Conservation (phyloP, 176 grass and related monocot species). For the Carex kokanica region DNA sequence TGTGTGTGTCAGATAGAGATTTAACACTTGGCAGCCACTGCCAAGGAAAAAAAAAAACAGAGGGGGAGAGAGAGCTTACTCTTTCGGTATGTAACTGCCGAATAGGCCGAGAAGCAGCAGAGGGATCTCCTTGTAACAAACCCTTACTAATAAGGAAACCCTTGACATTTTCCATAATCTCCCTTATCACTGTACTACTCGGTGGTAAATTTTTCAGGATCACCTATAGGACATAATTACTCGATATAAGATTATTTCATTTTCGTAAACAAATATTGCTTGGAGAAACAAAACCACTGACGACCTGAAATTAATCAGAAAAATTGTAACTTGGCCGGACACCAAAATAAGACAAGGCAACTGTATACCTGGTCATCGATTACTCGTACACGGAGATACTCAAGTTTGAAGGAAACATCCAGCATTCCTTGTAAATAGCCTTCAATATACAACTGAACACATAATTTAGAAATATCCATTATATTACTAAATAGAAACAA, state of each 20-base stretch:
- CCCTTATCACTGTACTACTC: slow-evolving; percentile 66
- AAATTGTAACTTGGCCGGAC: not conserved
- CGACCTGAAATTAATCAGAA: not conserved
- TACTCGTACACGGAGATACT: slow-evolving; percentile 80
- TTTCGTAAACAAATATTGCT: not conserved
- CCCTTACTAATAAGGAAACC: slow-evolving; percentile 73
- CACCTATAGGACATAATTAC: slow-evolving; percentile 39
- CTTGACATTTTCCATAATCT: slow-evolving; percentile 74
- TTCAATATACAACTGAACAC: slow-evolving; percentile 72
- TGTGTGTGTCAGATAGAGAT: not conserved
- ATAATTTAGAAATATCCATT: not conserved
- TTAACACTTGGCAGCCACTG: not conserved
- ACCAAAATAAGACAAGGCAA: not conserved
- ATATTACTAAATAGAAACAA: not conserved
- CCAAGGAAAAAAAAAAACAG: not conserved
- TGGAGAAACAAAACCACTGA: not conserved
- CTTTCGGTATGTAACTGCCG: slow-evolving; percentile 59
- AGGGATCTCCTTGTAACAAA: slow-evolving; percentile 60
- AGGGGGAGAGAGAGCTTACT: slow-evolving; percentile 37
- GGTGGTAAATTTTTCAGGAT: slow-evolving; percentile 79
- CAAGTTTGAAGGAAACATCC: slow-evolving; percentile 77
- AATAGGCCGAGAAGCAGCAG: slow-evolving; percentile 38
- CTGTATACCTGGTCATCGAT: slow-evolving; percentile 60
- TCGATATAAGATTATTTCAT: not conserved
- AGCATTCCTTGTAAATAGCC: slow-evolving; percentile 82